These are phyloP conservation scores for Helotiales sp. DNA, from an alignment of 2,329 filamentous ascomycete species.

Conservation along the genomic window DNA sequence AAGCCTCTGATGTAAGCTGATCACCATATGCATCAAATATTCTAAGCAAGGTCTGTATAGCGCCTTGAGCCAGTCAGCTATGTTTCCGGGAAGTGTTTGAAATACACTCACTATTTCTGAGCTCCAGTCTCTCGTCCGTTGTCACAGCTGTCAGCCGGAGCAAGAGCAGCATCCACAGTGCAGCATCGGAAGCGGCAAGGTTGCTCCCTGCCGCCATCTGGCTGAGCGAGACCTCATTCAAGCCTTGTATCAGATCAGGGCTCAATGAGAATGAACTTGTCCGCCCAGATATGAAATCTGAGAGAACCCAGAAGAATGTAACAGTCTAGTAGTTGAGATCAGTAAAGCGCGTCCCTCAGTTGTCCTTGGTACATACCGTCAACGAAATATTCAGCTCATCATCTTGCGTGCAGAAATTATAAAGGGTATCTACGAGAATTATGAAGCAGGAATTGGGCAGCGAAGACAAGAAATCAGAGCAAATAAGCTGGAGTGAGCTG, in stretches of 20 bases:
- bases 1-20: slow-evolving; percentile 73
- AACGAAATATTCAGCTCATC: slow-evolving; percentile 95
- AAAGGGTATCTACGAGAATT: slow-evolving; percentile 81
- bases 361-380: slow-evolving; percentile 57
- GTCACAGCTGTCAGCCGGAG: slow-evolving; percentile 71
- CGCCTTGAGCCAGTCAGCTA: slow-evolving; percentile 44
- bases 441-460: slow-evolving; percentile 71
- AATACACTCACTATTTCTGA: slow-evolving; percentile 65
- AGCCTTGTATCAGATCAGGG: slow-evolving; percentile 52
- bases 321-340: slow-evolving; percentile 60
- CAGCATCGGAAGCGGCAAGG: slow-evolving; percentile 63
- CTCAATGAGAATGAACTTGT: slow-evolving; percentile 59
- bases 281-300: slow-evolving; percentile 74
- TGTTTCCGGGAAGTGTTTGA: not conserved
- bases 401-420: slow-evolving; percentile 83
- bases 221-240: slow-evolving; percentile 57
- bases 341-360: slow-evolving; percentile 16
- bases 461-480: slow-evolving; percentile 86
- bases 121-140: slow-evolving; percentile 69
- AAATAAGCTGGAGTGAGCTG: slow-evolving; percentile 85
- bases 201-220: slow-evolving; percentile 59
- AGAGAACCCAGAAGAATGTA: slow-evolving; percentile 94
- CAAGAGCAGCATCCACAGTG: slow-evolving; percentile 77
- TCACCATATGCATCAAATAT: slow-evolving; percentile 93
- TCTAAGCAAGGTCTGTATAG: slow-evolving; percentile 84